These are phyloP conservation scores for Sclerotinia subarctica DNA, from an alignment of 2,329 filamentous ascomycete genomes.

Conservation along the genomic window DNA sequence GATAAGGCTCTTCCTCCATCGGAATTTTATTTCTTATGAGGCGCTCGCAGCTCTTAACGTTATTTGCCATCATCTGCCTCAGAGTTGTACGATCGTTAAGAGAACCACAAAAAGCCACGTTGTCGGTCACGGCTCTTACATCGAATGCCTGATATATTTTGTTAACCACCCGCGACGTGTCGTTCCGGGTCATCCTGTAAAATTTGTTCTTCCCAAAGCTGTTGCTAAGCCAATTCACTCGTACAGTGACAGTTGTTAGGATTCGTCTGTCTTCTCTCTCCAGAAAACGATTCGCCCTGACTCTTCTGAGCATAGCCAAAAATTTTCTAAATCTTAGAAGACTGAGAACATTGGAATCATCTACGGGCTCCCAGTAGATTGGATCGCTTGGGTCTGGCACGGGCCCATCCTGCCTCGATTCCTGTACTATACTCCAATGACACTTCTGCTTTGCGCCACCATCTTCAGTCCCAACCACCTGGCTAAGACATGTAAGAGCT, in stretches of 20 bases:
- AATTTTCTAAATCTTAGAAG: not conserved
- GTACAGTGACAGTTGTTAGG: not conserved
- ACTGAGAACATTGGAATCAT: not conserved
- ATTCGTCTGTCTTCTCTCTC: not conserved
- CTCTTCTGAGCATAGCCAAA: not conserved
- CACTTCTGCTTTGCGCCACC: not conserved
- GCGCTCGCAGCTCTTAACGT: no score
- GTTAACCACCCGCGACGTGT: not conserved
- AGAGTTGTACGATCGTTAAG: no score
- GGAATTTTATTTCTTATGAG: no score
- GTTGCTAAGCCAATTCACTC: not conserved
- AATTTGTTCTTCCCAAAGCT: not conserved
- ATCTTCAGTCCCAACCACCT: not conserved
- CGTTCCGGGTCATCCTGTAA: not conserved
- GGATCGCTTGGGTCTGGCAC: not conserved
- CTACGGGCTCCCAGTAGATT: not conserved
- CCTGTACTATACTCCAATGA: not conserved
- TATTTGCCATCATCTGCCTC: no score
- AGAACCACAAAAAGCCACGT: not conserved
- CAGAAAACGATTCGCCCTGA: not conserved
- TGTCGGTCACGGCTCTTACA: not conserved
- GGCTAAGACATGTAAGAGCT: not conserved
- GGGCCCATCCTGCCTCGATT: not conserved
- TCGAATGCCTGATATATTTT: not conserved
- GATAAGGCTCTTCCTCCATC: no score